Evolutionary conservation across 495 filamentous ascomycete species (phyloP).

Genomic region (Podospora conica): DNA sequence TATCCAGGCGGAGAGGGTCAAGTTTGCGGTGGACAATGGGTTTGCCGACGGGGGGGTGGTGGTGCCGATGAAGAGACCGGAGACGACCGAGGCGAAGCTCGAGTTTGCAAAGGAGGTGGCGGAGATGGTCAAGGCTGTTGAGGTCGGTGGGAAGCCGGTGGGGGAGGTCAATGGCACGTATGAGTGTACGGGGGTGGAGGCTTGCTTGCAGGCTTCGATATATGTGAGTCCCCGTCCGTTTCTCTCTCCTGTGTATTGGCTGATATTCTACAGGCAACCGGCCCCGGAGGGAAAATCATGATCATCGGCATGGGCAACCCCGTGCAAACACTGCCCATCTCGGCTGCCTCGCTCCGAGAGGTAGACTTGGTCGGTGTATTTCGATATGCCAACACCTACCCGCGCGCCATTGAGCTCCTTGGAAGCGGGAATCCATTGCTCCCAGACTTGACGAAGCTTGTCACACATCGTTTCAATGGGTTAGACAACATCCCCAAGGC

Average conservation of each 20-base stretch:
- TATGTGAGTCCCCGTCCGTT: slow-evolving; percentile 47
- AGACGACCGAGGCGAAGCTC: slow-evolving; percentile 52
- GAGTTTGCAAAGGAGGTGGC: slow-evolving; percentile 57
- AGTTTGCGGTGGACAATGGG: slow-evolving; percentile 63
- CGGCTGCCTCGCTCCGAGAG: slow-evolving; percentile 80
- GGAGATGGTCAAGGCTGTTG: slow-evolving; percentile 40
- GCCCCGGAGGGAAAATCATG: slow-evolving; percentile 73
- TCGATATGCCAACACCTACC: slow-evolving; percentile 81
- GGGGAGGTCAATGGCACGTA: slow-evolving; percentile 74
- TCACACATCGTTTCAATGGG: slow-evolving; percentile 61
- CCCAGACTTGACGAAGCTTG: slow-evolving; percentile 53
- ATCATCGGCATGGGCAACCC: slow-evolving; percentile 94
- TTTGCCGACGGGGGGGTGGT: slow-evolving; percentile 59
- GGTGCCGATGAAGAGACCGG: slow-evolving; percentile 53
- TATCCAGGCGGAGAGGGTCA: slow-evolving; percentile 64
- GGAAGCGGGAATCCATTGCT: slow-evolving; percentile 50
- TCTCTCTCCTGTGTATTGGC: not conserved
- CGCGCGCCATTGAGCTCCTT: slow-evolving; percentile 66
- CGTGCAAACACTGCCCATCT: slow-evolving; percentile 79
- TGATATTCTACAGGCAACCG: slow-evolving; percentile 44
- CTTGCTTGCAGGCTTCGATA: slow-evolving; percentile 81
- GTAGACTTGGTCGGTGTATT: slow-evolving; percentile 90
- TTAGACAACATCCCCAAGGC: slow-evolving; percentile 40
- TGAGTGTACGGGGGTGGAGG: slow-evolving; percentile 87
- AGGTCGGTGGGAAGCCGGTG: slow-evolving; percentile 24